A percentile compares a stretch with the other conserved stretches of the same genome.
Evolutionary conservation across 2,329 filamentous ascomycete genomes (phyloP).

Genomic region (Rutstroemia sp.): DNA sequence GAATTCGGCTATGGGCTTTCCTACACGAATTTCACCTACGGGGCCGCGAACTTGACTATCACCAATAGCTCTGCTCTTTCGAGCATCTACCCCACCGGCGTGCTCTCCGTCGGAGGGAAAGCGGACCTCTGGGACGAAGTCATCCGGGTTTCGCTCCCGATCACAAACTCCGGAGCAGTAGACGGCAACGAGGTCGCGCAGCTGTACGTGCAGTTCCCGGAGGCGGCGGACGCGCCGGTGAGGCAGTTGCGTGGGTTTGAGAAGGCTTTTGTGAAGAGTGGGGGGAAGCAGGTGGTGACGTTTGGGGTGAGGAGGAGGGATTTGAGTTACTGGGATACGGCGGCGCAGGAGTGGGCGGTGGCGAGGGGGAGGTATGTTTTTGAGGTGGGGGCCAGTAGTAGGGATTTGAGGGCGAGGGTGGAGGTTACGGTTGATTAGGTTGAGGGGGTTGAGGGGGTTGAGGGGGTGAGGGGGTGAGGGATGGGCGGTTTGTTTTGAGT

Average conservation of each 20-base stretch:
- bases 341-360: neutral
- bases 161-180: conserved; percentile 45
- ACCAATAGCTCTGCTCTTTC: conserved; percentile 23
- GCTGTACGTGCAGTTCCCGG: conserved; percentile 30
- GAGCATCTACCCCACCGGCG: conserved; percentile 45
- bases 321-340: neutral
- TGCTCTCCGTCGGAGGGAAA: conserved; percentile 50
- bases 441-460: too few relatives aligned
- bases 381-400: neutral
- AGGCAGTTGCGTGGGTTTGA: conserved; percentile 13
- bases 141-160: conserved; percentile 41
- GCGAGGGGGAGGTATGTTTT: neutral
- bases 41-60: conserved; percentile 43
- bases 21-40: conserved; percentile 71
- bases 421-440: too few relatives aligned
- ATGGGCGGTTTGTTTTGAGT: too few relatives aligned
- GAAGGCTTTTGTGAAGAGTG: neutral
- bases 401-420: too few relatives aligned
- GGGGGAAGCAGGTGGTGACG: neutral
- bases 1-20: conserved; percentile 74
- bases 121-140: conserved; percentile 44
- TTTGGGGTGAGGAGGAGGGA: neutral
- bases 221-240: conserved; percentile 9
- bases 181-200: conserved; percentile 49
- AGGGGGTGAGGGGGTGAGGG: too few relatives aligned